A percentile compares a stretch with the other conserved stretches of the same genome.
These are phyloP conservation scores for Wickerhamomyces rabaulensis DNA, from an alignment of 805 yeast species.

Conservation along the genomic window DNA sequence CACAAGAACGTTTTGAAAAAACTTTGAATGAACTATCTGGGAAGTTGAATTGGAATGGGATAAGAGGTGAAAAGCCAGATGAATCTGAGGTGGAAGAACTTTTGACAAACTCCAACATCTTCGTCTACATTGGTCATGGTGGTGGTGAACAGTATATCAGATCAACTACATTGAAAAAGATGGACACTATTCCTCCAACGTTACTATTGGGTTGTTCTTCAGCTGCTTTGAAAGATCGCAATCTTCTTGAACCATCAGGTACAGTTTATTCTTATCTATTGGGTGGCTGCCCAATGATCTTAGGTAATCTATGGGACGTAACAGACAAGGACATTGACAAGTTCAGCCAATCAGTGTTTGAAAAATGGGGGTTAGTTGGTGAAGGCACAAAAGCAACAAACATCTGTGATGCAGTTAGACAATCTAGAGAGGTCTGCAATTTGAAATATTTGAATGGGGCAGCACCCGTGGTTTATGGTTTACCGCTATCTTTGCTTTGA, in stretches of 20 bases:
- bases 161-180: slow-evolving; percentile 44
- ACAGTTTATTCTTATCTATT: slow-evolving; percentile 69
- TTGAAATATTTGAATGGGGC: slow-evolving; percentile 80
- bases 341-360: slow-evolving; percentile 58
- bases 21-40: slow-evolving; percentile 31
- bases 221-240: slow-evolving; percentile 54
- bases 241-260: slow-evolving; percentile 67
- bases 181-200: slow-evolving; percentile 46
- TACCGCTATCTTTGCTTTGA: slow-evolving; percentile 45
- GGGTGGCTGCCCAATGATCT: slow-evolving; percentile 77
- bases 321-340: slow-evolving; percentile 92
- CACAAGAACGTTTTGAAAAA: slow-evolving; percentile 53
- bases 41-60: slow-evolving; percentile 44
- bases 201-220: slow-evolving; percentile 90
- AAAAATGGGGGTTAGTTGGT: slow-evolving; percentile 56
- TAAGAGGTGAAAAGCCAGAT: slow-evolving; percentile 49
- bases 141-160: slow-evolving; percentile 86
- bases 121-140: slow-evolving; percentile 90
- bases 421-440: slow-evolving; percentile 63
- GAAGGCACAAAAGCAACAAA: slow-evolving; percentile 18
- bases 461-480: slow-evolving; percentile 87
- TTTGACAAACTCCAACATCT: slow-evolving; percentile 41
- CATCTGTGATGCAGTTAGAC: slow-evolving; percentile 52
- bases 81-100: slow-evolving; percentile 46
- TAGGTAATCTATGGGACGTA: slow-evolving; percentile 94